Conservation (phyloP, 768 basidiomycete genomes). For the Strobilomyces dryophilus region DNA sequence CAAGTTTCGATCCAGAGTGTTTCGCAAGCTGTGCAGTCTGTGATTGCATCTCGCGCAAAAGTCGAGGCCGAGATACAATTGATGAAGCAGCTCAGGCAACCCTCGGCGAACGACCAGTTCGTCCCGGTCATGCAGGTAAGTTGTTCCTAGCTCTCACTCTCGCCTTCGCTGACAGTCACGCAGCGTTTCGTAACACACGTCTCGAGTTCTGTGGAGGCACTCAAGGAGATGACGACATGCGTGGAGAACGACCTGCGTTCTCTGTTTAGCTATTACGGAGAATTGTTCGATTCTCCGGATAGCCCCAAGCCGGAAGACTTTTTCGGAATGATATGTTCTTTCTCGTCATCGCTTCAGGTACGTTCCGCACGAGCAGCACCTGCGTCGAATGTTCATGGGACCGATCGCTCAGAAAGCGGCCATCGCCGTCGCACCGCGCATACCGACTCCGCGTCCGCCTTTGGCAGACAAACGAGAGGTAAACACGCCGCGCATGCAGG, state of each 20-base stretch:
- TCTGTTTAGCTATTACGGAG: conserved; percentile 73
- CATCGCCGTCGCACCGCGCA: conserved; percentile 42
- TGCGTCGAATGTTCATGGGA: not conserved
- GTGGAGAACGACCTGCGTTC: conserved; percentile 59
- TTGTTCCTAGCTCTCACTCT: not conserved
- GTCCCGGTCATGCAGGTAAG: conserved; percentile 64
- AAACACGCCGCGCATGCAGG: not conserved
- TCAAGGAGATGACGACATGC: conserved; percentile 54
- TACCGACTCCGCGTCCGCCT: not conserved
- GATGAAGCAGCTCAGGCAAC: conserved; percentile 31
- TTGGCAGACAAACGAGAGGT: conserved; percentile 8
- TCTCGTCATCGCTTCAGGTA: conserved; percentile 71
- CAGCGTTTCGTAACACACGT: conserved; percentile 36
- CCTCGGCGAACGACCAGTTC: conserved; percentile 55
- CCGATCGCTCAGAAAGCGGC: conserved; percentile 55
- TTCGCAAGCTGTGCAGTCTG: conserved; percentile 51
- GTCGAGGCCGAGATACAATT: conserved; percentile 53
- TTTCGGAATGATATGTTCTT: conserved; percentile 70
- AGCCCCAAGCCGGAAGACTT: conserved; percentile 78
- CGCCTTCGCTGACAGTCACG: not conserved
- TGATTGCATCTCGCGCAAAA: conserved; percentile 53
- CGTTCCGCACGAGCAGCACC: conserved; percentile 2
- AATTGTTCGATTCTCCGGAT: conserved; percentile 59
- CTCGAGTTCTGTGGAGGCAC: conserved; percentile 52
- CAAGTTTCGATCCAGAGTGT: conserved; percentile 73